These are phyloP conservation scores for Geosmithia flava DNA, from an alignment of 2,329 filamentous ascomycete species.

Conservation along the genomic window DNA sequence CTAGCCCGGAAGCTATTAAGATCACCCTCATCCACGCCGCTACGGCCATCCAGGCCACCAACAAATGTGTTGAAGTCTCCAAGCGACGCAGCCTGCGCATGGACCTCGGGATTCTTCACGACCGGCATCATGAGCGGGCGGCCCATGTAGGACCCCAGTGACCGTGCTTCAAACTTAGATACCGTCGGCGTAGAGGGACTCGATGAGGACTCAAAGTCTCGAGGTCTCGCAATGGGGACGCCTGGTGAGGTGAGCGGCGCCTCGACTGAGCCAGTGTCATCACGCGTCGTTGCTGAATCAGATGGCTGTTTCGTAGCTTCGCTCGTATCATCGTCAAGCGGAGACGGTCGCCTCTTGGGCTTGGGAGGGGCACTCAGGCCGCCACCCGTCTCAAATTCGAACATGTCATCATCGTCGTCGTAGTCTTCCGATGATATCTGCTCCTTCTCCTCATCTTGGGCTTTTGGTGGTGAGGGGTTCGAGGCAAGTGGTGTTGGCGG, in stretches of 20 bases:
- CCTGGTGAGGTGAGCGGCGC: conserved; percentile 30
- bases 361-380: conserved; percentile 17
- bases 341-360: conserved; percentile 10
- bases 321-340: conserved; percentile 15
- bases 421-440: conserved; percentile 6
- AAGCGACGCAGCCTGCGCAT: conserved; percentile 33
- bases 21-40: conserved; percentile 32
- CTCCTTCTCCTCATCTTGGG: conserved; percentile 4
- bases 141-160: conserved; percentile 42
- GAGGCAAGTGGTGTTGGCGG: conserved; percentile 3
- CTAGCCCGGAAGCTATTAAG: conserved; percentile 29
- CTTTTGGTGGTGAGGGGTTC: neutral
- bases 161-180: conserved; percentile 23
- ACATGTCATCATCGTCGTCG: conserved; percentile 28
- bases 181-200: conserved; percentile 17
- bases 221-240: conserved; percentile 23
- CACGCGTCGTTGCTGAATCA: neutral
- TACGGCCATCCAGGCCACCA: conserved; percentile 38
- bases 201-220: conserved; percentile 5
- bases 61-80: conserved; percentile 38
- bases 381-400: conserved; percentile 29
- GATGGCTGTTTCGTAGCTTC: neutral
- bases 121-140: conserved; percentile 38
- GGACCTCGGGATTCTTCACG: conserved; percentile 33
- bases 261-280: conserved; percentile 5